Conservation (phyloP, 2,329 filamentous ascomycete species). For the Aspergillus proliferans region DNA sequence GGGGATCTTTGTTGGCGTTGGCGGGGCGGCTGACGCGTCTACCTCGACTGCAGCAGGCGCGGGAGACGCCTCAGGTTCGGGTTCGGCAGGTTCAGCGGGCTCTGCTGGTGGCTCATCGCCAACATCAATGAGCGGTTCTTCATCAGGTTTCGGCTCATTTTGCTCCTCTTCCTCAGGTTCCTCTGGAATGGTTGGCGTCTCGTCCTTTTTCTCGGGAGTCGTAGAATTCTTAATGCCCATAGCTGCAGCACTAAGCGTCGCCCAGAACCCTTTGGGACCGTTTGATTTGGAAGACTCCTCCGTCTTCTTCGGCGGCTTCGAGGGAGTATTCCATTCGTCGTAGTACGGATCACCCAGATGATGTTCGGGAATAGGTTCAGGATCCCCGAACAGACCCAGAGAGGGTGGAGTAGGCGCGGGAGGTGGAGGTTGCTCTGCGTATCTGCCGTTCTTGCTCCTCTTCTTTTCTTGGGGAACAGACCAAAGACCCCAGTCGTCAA, state of each 20-base stretch:
- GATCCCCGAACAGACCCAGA: conserved; percentile 38
- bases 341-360: conserved; percentile 33
- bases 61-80: conserved; percentile 24
- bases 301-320: conserved; percentile 32
- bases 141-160: conserved; percentile 13
- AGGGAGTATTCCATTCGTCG: conserved; percentile 29
- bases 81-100: conserved; percentile 15
- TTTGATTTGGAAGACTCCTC: conserved; percentile 33
- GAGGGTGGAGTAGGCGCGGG: conserved; percentile 44
- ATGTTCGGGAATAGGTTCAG: conserved; percentile 21
- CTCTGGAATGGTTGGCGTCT: conserved; percentile 24
- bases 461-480: conserved; percentile 42
- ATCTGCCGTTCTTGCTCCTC: conserved; percentile 43
- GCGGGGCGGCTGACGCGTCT: conserved; percentile 28
- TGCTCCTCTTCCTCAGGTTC: conserved; percentile 15
- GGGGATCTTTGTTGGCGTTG: conserved; percentile 32
- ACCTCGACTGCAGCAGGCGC: conserved; percentile 35
- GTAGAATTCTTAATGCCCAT: conserved; percentile 37
- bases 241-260: conserved; percentile 33
- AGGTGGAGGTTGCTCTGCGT: conserved; percentile 39
- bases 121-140: conserved; percentile 33
- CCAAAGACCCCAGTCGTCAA: conserved; percentile 31
- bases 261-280: conserved; percentile 39
- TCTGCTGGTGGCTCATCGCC: conserved; percentile 22
- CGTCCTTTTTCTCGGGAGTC: conserved; percentile 28